Evolutionary conservation across 2,329 filamentous ascomycete species (phyloP).

Genomic region (Beauveria sp.): DNA sequence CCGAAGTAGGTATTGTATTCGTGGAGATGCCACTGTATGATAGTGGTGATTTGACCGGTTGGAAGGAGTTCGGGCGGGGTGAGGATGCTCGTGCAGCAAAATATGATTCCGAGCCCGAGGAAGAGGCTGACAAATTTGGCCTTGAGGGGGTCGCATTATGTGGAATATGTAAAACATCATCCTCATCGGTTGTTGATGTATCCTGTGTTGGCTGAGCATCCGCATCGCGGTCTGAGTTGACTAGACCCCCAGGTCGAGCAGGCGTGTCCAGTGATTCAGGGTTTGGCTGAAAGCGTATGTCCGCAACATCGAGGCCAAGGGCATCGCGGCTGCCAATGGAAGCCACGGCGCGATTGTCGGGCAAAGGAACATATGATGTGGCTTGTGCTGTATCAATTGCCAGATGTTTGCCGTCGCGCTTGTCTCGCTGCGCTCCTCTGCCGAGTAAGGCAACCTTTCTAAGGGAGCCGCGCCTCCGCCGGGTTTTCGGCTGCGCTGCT

Average conservation of each 20-base stretch:
- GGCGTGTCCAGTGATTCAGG: background rate
- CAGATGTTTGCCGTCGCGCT: constrained; percentile 42
- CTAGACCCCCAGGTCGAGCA: background rate
- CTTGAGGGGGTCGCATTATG: constrained; percentile 36
- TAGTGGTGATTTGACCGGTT: constrained; percentile 52
- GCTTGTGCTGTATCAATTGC: constrained; percentile 33
- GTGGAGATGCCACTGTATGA: constrained; percentile 46
- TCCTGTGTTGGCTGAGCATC: constrained; percentile 35
- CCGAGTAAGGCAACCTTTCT: constrained; percentile 80
- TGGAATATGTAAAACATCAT: constrained; percentile 63
- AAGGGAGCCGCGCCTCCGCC: constrained; percentile 74
- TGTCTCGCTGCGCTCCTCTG: constrained; percentile 57
- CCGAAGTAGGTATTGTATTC: constrained; percentile 39
- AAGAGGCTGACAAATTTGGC: constrained; percentile 35
- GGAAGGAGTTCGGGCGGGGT: constrained; percentile 40
- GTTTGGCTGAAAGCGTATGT: constrained; percentile 16
- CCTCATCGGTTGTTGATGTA: constrained; percentile 66
- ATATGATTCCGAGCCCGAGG: constrained; percentile 56
- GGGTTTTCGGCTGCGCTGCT: constrained; percentile 39
- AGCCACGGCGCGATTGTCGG: background rate
- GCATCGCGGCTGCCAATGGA: constrained; percentile 20
- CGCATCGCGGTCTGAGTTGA: constrained; percentile 9
- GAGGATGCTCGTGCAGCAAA: constrained; percentile 37
- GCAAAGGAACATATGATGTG: constrained; percentile 14
- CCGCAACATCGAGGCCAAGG: constrained; percentile 40